phyloP scores from a whole-genome alignment of 495 filamentous ascomycete species.

The Podospora australis region DNA sequence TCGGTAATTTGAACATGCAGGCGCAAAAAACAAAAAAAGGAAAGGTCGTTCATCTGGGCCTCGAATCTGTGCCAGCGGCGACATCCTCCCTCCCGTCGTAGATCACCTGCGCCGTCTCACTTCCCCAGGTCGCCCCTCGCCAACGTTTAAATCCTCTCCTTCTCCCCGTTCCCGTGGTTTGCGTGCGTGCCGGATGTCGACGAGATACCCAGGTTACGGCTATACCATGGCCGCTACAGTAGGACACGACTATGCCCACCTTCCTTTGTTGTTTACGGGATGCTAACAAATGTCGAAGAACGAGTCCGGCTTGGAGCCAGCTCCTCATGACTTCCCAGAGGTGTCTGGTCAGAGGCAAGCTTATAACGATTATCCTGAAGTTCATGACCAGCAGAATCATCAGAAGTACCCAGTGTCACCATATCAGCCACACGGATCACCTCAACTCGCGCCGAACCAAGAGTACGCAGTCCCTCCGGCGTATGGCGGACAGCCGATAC shows the following conservation, averaged over 20 bases:
- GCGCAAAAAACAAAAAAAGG: too few species aligned
- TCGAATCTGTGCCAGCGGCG: too few species aligned
- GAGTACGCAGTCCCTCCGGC: too few species aligned
- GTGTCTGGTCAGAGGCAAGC: conserved; percentile 18
- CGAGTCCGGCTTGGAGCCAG: conserved; percentile 36
- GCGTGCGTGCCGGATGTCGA: too few species aligned
- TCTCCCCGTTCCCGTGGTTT: too few species aligned
- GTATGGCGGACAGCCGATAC: conserved; percentile 9
- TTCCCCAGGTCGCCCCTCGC: too few species aligned
- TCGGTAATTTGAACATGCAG: too few species aligned
- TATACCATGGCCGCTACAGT: conserved; percentile 18
- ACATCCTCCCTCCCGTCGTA: too few species aligned
- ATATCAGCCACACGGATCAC: not conserved
- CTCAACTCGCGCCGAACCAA: too few species aligned
- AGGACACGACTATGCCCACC: conserved; percentile 5
- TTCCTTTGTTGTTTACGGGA: not conserved
- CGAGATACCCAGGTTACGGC: conserved; percentile 10
- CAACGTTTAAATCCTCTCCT: too few species aligned
- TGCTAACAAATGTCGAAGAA: conserved; percentile 14
- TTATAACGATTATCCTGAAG: not conserved
- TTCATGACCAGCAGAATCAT: conserved; percentile 1
- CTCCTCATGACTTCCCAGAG: conserved; percentile 33
- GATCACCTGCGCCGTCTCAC: too few species aligned
- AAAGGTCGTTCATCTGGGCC: too few species aligned
- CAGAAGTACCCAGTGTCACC: not conserved